A percentile compares a stretch with the other conserved stretches of the same genome.
These are phyloP conservation scores for Mycena leptocephala DNA, from an alignment of 768 basidiomycete species.

Conservation along the genomic window DNA sequence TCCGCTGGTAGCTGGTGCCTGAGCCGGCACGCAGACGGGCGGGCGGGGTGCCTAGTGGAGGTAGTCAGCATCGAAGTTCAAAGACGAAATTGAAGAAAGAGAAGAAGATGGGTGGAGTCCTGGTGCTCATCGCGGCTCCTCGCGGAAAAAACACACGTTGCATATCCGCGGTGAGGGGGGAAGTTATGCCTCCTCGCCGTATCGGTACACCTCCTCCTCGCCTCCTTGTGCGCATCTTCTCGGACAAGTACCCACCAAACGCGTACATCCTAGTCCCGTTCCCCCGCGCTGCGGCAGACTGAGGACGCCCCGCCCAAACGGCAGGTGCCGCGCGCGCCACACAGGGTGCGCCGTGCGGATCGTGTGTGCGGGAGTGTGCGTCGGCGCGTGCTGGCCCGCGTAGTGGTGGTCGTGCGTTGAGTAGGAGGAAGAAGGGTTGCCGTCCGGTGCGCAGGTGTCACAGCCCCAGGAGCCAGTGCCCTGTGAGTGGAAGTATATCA, in stretches of 20 bases:
- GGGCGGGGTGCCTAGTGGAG: background rate
- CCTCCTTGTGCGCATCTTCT: too few species aligned
- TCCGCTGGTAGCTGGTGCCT: background rate
- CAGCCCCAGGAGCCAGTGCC: slow-evolving; percentile 12
- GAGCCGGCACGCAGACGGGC: background rate
- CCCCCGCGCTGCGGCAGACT: slow-evolving; percentile 92
- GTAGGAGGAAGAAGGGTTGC: background rate
- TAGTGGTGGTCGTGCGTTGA: background rate
- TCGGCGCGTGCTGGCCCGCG: background rate
- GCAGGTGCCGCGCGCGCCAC: slow-evolving; percentile 93
- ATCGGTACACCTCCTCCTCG: too few species aligned
- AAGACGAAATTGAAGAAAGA: background rate
- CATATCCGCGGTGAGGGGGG: too few species aligned
- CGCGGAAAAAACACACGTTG: too few species aligned
- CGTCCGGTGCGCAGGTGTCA: slow-evolving; percentile 8
- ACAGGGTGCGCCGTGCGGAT: slow-evolving; percentile 91
- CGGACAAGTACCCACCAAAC: slow-evolving; percentile 48
- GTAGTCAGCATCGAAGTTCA: background rate
- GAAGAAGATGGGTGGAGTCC: background rate
- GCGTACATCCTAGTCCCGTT: slow-evolving; percentile 88
- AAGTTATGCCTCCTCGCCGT: too few species aligned
- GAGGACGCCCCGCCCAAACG: slow-evolving; percentile 92
- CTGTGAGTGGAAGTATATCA: background rate
- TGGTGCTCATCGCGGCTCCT: too few species aligned
- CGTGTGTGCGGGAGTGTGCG: slow-evolving; percentile 58